Evolutionary conservation across 768 basidiomycete species (phyloP).

Genomic region (Paxillus ammoniavirescens): DNA sequence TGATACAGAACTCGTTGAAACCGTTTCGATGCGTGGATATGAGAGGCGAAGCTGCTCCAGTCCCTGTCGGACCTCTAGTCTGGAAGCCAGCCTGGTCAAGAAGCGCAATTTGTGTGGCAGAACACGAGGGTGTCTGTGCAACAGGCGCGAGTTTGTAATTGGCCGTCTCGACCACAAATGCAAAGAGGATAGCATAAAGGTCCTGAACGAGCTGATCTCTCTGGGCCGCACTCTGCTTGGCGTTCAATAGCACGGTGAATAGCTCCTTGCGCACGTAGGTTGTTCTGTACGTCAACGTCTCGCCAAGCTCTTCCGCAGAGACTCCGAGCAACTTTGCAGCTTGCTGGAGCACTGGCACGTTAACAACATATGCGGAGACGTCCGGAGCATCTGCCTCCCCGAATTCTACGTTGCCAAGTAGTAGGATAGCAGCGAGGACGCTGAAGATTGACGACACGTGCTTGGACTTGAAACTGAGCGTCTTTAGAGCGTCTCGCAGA

Average conservation of each 20-base stretch:
- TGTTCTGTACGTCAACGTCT: slow-evolving; percentile 55
- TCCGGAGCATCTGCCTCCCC: slow-evolving; percentile 53
- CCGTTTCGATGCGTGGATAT: slow-evolving; percentile 55
- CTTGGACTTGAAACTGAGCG: slow-evolving; percentile 62
- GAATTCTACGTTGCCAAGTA: slow-evolving; percentile 60
- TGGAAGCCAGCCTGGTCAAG: slow-evolving; percentile 60
- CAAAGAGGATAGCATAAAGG: slow-evolving; percentile 62
- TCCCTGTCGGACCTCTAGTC: slow-evolving; percentile 43
- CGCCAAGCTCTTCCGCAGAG: slow-evolving; percentile 49
- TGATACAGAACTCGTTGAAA: slow-evolving; percentile 61
- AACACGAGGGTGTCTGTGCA: slow-evolving; percentile 38
- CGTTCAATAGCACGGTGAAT: slow-evolving; percentile 53
- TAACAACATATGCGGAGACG: slow-evolving; percentile 50
- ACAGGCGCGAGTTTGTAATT: slow-evolving; percentile 55
- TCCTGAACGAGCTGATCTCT: slow-evolving; percentile 56
- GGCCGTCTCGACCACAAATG: slow-evolving; percentile 61
- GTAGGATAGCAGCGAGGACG: slow-evolving; percentile 51
- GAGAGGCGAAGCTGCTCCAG: slow-evolving; percentile 46
- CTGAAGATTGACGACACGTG: slow-evolving; percentile 53
- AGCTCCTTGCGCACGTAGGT: slow-evolving; percentile 59
- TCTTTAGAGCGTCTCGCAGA: slow-evolving; percentile 52
- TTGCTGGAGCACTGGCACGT: slow-evolving; percentile 47
- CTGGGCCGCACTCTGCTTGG: slow-evolving; percentile 49
- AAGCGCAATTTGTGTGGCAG: slow-evolving; percentile 47
- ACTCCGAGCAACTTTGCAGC: slow-evolving; percentile 52